These are phyloP conservation scores for Cyamopsis tetragonoloba DNA, from an alignment of 306 rosid species.

Conservation along the genomic window DNA sequence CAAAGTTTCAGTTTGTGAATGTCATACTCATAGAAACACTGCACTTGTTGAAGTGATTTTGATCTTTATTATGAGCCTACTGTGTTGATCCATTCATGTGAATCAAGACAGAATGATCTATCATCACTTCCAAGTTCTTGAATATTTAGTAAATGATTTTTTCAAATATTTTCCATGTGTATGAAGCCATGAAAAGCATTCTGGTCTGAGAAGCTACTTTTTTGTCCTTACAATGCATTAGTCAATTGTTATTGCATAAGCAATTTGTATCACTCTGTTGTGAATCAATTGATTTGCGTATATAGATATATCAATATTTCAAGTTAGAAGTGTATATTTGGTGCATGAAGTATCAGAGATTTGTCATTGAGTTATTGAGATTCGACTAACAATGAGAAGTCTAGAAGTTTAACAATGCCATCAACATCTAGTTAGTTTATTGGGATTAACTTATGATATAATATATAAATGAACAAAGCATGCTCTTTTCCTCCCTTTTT, in stretches of 20 bases:
- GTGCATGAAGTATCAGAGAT: not conserved
- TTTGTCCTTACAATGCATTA: not conserved
- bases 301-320: not conserved
- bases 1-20: not conserved
- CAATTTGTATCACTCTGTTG: not conserved
- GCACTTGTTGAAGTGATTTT: not conserved
- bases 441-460: slow-evolving; percentile 1
- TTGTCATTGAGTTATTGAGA: no score
- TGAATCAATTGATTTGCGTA: not conserved
- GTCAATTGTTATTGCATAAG: not conserved
- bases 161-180: not conserved
- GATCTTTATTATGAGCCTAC: not conserved
- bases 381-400: not conserved
- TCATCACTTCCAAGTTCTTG: not conserved
- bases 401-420: not conserved
- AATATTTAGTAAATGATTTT: not conserved
- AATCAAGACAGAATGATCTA: not conserved
- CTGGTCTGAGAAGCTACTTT: not conserved
- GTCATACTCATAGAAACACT: not conserved
- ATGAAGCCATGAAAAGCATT: not conserved
- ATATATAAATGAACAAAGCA: not conserved
- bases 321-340: not conserved
- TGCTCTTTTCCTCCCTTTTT: not conserved
- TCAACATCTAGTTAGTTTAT: not conserved
- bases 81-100: not conserved